Evolutionary conservation across 2,329 filamentous ascomycete genomes (phyloP), one percentile per base, ranked within the genome.

Genomic region (Fusarium lateritium): DNA sequence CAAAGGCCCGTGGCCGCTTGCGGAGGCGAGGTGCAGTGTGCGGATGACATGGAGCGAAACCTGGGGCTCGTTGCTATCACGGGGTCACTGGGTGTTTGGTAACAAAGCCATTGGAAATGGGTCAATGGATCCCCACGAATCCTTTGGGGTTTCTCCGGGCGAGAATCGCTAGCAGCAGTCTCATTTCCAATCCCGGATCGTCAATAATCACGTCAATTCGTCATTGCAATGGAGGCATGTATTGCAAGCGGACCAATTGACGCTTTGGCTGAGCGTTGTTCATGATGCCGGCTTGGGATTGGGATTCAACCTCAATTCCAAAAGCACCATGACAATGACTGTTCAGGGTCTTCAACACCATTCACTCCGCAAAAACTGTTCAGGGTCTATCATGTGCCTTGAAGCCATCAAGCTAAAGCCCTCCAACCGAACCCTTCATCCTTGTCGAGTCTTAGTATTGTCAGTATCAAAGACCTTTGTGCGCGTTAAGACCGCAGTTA

Each of bases 11-110:
- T 73, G 72, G 72, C 52, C 66, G 65, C 62, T 65, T 70, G 62
- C 66, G 70, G 70, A 74, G 72, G 61, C 70, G 72, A 73, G 62
- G 67, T 74, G 72, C 72, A 74, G 71, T 42, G 61, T 72, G 65
- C 63, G 70, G 65, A 73, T 74, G 72, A 73, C 71, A 53, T 53
- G 50, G 56, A 57, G 64, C 56, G 62, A 70, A 74, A 68, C 60
- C 66, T 72, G 70, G 71, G 65, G 62, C 57, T 71, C 63, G 42
- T 70, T 62, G 60, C 34, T 55, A 69, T 69, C 65, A 68, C 70
- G 72, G 62, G 67, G 68, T 69, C 72, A 74, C 64, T 64, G 64
- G 70, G 58, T 47, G 43, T 57, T 56, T 70, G 65, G 62, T 50
- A 50, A 31, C 26, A 42, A 45, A 26, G 52, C 53, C 44, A 65